Evolutionary conservation across 2,329 filamentous ascomycete genomes (phyloP), one percentile per base, ranked within the genome.

Genomic region (Aspergillus proliferans): DNA sequence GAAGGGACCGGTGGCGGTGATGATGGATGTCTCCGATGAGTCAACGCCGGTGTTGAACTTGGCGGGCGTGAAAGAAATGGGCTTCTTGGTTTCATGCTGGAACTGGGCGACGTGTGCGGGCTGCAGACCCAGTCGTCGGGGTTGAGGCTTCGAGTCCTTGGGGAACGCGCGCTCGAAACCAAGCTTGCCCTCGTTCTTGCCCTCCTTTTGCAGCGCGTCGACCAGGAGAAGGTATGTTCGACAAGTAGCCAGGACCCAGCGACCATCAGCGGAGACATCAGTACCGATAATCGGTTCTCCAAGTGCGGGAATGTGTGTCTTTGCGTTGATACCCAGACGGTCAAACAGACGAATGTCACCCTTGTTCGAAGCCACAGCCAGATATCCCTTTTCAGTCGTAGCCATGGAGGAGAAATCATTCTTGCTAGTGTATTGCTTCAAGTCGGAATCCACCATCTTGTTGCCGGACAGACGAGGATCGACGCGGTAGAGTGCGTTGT

Each of bases 161-260:
- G 87, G 84, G 62, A 98, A 98, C 0, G 88, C 77, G 67, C 87
- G 91, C 71, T 98, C 91, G 64, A 98, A 98, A 2, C 93, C 93
- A n/a, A 98, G 84, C 71, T 95, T 95, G 65, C 93, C 93, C 65
- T 93, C 89, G 57, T 97, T 95, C 78, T 96, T 97, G 67, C 93
- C 93, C 1, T 85, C 81, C 65, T 93, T 90, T 65, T 98, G 93
- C 59, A 92, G 72, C 0, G 90, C 83, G 64, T 98, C 93, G 54
- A 98, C 89, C 52, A 98, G 85, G 6, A 98, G 82, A 10, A 98
- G 82, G 66, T 97, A 98, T 3, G 92, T 98, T 42, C 87, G 84
- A 60, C 92, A 96, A 1, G 93, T 98, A 15, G 87, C 93, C 30
- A 98, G 80, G 15, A 98, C 83, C 92, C 92, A 98, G 60, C 89